These are phyloP conservation scores for Aspergillus pseudonomiae DNA, from an alignment of 2,329 filamentous ascomycete species.

Conservation along the genomic window DNA sequence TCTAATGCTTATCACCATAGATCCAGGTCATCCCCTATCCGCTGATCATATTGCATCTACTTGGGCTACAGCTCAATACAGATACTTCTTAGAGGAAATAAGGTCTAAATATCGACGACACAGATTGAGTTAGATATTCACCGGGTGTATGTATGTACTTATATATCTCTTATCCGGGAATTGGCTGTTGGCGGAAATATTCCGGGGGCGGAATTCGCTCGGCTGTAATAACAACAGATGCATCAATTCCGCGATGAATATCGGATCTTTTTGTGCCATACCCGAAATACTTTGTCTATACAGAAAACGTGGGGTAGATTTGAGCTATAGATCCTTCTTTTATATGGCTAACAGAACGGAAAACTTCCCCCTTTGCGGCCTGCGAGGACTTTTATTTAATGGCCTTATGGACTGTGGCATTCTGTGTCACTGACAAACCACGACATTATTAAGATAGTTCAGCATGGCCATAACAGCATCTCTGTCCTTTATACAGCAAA, in stretches of 20 bases:
- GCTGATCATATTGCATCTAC: no score
- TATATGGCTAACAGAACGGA: constrained; percentile 18
- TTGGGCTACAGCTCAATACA: no score
- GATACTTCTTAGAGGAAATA: not conserved
- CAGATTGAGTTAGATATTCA: not conserved
- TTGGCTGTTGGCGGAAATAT: constrained; percentile 21
- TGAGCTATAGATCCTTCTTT: not conserved
- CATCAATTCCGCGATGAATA: constrained; percentile 11
- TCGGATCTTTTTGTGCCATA: constrained; percentile 3
- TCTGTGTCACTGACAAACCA: not conserved
- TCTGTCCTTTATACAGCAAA: constrained; percentile 26
- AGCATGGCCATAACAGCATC: constrained; percentile 33
- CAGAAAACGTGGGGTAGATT: constrained; percentile 16
- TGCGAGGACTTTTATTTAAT: constrained; percentile 7
- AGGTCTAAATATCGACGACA: not conserved
- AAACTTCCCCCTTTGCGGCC: constrained; percentile 23
- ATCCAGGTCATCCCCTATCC: not conserved
- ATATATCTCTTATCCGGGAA: not conserved
- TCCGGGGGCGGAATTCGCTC: constrained; percentile 29
- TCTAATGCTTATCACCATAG: not conserved
- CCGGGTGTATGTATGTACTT: not conserved
- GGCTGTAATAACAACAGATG: constrained; percentile 15
- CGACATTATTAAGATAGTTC: not conserved
- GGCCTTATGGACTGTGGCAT: not conserved
- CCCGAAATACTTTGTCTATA: constrained; percentile 8